A percentile compares a stretch with the other conserved stretches of the same genome.
These are phyloP conservation scores for Ophiocordyceps sinensis DNA, from an alignment of 2,329 filamentous ascomycete species.

Conservation along the genomic window DNA sequence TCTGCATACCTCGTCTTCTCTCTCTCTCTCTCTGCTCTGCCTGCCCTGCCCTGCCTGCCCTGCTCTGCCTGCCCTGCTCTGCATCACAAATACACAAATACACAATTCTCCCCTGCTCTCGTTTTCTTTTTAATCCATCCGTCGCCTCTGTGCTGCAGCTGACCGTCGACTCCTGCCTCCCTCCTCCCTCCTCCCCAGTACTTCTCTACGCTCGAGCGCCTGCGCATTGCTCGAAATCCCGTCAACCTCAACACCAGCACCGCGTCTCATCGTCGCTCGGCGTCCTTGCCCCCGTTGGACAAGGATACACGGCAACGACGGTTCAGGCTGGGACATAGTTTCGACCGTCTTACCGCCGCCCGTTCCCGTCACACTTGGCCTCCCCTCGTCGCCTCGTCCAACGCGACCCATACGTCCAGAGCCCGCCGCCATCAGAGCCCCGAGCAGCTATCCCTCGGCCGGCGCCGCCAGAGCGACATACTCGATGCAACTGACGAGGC, in stretches of 20 bases:
- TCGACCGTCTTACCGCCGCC: slow-evolving; percentile 4
- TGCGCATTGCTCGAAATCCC: slow-evolving; percentile 43
- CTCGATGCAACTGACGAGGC: slow-evolving; percentile 13
- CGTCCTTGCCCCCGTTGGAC: slow-evolving; percentile 2
- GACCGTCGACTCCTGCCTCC: not conserved
- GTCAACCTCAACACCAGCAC: slow-evolving; percentile 16
- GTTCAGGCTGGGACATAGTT: slow-evolving; percentile 4
- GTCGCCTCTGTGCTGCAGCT: not conserved
- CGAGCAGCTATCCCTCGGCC: slow-evolving; percentile 47
- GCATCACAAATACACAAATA: no score
- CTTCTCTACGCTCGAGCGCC: slow-evolving; percentile 58
- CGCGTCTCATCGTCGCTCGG: slow-evolving; percentile 10
- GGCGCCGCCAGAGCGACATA: slow-evolving; percentile 22
- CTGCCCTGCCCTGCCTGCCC: no score
- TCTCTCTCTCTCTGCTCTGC: slow-evolving; percentile 3
- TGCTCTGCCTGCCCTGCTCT: no score
- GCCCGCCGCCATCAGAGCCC: slow-evolving; percentile 26
- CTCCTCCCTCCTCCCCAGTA: slow-evolving; percentile 30
- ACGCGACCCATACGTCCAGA: no score
- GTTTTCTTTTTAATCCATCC: not conserved
- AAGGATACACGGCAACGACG: not conserved
- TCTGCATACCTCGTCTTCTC: slow-evolving; percentile 2
- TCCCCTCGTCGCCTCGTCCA: slow-evolving; percentile 13
- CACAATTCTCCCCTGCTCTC: not conserved
- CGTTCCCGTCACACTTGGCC: no score